Conservation (phyloP, 1,139 yeast genomes). For the Oligophagozyma castellii region DNA sequence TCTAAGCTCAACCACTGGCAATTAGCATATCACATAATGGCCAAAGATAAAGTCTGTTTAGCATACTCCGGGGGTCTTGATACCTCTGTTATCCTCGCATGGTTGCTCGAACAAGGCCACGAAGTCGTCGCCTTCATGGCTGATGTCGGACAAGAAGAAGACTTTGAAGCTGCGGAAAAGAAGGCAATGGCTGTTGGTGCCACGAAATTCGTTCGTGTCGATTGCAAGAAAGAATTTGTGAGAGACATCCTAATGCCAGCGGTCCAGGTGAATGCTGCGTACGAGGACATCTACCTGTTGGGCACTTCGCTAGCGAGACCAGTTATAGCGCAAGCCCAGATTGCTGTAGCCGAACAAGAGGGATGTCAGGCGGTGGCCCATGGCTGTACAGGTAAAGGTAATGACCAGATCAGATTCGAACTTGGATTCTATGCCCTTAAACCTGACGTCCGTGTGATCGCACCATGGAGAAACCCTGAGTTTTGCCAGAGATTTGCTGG, state of each 20-base stretch:
- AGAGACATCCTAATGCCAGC: slow-evolving; percentile 90
- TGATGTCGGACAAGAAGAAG: slow-evolving; percentile 98
- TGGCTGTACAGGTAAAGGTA: slow-evolving; percentile 99
- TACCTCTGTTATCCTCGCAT: slow-evolving; percentile 92
- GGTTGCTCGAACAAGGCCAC: slow-evolving; percentile 95
- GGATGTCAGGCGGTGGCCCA: slow-evolving; percentile 98
- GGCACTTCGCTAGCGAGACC: slow-evolving; percentile 99
- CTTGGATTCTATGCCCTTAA: slow-evolving; percentile 91
- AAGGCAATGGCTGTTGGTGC: slow-evolving; percentile 97
- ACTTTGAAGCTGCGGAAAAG: slow-evolving; percentile 91
- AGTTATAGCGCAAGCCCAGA: slow-evolving; percentile 95
- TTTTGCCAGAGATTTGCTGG: slow-evolving; percentile 96
- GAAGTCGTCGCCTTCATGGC: slow-evolving; percentile 98
- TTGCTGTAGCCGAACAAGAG: slow-evolving; percentile 88
- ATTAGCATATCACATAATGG: slow-evolving; percentile 45
- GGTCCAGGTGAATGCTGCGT: slow-evolving; percentile 90
- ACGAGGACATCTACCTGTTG: slow-evolving; percentile 88
- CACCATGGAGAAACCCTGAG: slow-evolving; percentile 97
- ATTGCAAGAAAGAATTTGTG: slow-evolving; percentile 89
- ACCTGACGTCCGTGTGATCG: slow-evolving; percentile 93
- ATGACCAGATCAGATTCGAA: slow-evolving; percentile 97
- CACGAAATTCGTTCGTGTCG: slow-evolving; percentile 83
- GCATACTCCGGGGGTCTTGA: slow-evolving; percentile 99
- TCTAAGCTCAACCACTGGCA: no score
- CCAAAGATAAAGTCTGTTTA: slow-evolving; percentile 96